Base-by-base conservation (phyloP, 352 stramenopile species). In the Phytophthora cajani region DNA sequence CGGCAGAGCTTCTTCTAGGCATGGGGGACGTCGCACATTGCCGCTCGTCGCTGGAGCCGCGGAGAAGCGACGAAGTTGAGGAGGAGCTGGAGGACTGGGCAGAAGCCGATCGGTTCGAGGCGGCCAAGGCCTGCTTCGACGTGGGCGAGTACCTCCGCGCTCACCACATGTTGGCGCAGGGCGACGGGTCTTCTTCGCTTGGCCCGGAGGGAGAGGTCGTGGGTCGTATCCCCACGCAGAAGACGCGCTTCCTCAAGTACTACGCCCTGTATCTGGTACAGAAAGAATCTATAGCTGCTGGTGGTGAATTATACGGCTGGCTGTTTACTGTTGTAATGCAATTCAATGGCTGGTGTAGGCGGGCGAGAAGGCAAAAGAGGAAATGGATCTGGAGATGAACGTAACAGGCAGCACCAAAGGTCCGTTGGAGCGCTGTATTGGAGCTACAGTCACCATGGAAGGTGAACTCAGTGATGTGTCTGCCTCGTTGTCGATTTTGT, bases 291-390 rank as follows among this genome's bases (percentile, higher is more conserved):
- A 27, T 27, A 23, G 16, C 17, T 21, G 16, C 17, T 12, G 16
- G 5, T 9, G 42, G 16, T 49, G 42, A 17, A 17, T 21, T 21
- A 21, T 19, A 19, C 17, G 25, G 5, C 33, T 46, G 21, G 36
- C n/a, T 25, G 23, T 23, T 66, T 53, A 66, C n/a, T 1, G 11
- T 23, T 51, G 2, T 17, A 7, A 17, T 44, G 16, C 49, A 40
- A 23, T 42, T 61, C 56, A 42, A 33, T 61, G 42, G 0, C 0
- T 53, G 27, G 2, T 56, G 46, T 40, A 90, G 81, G 89, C 88
- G 33, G 89, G 89, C 17, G 89, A 96, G 65, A 92, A 94, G 57
- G 77, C 81, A 44, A 94, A 93, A 38, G 85, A 95, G 58, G 88
- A 94, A 69, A 82, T 90, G 75, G 78, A 87, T 62, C 67, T 93